Base-by-base conservation (phyloP, 768 basidiomycete species). In the Megacollybia marginata region DNA sequence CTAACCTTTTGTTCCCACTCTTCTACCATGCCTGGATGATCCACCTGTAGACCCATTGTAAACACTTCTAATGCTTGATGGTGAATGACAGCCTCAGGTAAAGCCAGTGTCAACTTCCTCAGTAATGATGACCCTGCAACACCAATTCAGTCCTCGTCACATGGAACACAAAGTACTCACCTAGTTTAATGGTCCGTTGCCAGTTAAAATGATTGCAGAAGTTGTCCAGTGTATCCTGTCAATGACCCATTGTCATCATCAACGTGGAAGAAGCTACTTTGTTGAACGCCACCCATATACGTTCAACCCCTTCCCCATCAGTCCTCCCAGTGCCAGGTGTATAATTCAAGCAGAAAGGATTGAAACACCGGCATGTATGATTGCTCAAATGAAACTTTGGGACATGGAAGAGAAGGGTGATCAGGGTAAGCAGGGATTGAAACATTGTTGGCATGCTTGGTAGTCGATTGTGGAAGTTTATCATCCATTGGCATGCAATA, bases 301-400 rank as follows among this genome's bases (percentile, higher is more conserved):
- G 47, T 44, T 74, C 69, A 0, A 65, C 56, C 0, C 54, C 67
- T 46, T 74, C 69, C 0, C 70, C 65, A 52, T 68, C 64, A 6
- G 59, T 64, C 0, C 61, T 52, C 7, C 64, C 65, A 19, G 59
- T 55, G 0, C 62, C 50, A 13, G 49, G 48, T 1, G 51, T 53
- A 33, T 53, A 62, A 36, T 70, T 68, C 42, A 72, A 57, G 0
- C 66, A 71, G 33, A 36, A 57, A 8, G 52, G 53, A n/a, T 44
- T 49, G 13, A 54, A 53, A 45, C 63, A 65, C n/a, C 50, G 50
- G 18, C 49, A 20, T 5, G 49, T 51, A 38, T 63, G 62, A 13
- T 46, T 48, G 12, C 51, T 46, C 10, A 59, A 47, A 46, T 63
- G 62, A 46, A 63, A 64, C 44, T 63, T 63, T 9, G 62, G 62